Base-by-base conservation (phyloP, 176 grass and related monocot genomes). In the Oryza rufipogon region DNA sequence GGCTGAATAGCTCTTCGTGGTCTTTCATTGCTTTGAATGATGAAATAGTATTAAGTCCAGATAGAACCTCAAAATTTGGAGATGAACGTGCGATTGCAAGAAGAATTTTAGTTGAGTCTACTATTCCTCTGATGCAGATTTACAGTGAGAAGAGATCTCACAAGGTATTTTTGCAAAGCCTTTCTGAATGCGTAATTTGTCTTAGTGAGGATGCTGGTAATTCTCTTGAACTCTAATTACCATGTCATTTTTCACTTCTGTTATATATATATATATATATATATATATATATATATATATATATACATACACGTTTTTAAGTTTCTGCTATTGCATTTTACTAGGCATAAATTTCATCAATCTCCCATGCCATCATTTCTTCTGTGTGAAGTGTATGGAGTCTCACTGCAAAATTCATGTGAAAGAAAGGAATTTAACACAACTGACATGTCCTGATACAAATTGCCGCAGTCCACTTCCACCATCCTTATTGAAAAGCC, bases 311-410 rank as follows among this genome's bases (percentile, higher is more conserved):
- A 39, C 7, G 38, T 69, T 17, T 68, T 81, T 3, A 56, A 81
- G 46, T 58, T 58, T 13, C 19, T 60, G 60, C 51, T 23, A 30
- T 20, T 81, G 19, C 67, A 28, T 25, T 64, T 46, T 81, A 66
- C 79, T 79, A 93, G 92, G 92, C 58, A 84, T 68, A 23, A 81
- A 84, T 68, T 94, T 94, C 76, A 36, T 89, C 26, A 91, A 89
- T 66, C 92, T 94, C 67, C 67, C 92, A 61, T 89, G 86, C 36
- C 86, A 89, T 46, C 92, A 94, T 88, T 88, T 78, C 32, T 94
- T 94, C 73, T 94, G 92, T 94, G 92, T 81, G 70, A 91, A 84
- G 14, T 91, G 88, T 76, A 91, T 94, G 86, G 86, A 91, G 69
- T 88, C 92, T 64, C 90, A 91, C 65, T 91, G 79, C 56, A 91